Base-by-base conservation (phyloP, 352 stramenopile species). In the Phytophthora sp. region DNA sequence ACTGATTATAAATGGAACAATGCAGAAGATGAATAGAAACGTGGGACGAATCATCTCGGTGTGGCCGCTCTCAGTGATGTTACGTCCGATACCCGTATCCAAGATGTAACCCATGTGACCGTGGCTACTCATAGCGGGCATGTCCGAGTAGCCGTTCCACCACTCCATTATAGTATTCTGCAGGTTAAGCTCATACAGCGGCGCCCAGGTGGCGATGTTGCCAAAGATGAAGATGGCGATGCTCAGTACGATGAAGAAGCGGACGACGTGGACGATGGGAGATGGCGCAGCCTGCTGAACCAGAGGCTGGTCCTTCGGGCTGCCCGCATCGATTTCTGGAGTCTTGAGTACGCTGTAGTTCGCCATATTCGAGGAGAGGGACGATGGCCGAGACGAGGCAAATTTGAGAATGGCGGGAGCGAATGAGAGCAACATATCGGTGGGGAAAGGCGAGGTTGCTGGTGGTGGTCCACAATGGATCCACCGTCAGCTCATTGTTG, bases 21-120 rank as follows among this genome's bases (percentile, higher is more conserved):
- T 79, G 65, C 78, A 83, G 57, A 86, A 89, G 49, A 92, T 69
- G 29, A 89, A 72, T 42, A 92, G 71, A 60, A 85, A 92, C 13
- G 80, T 92, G 41, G 78, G 78, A 3, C 71, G 73, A 36, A 89
- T 67, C 73, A 92, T 88, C 65, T 92, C 84, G 7, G 73, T 85
- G 75, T 89, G 80, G 36, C 77, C 76, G n/a, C 56, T 73, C 64
- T 76, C 58, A 5, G 70, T 82, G 72, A 85, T 84, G 65, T 88
- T 79, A 33, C 79, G 79, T 23, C 71, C 69, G 21, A 77, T 49
- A 15, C 74, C 74, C 57, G 77, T 88, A 63, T 86, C 79, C 41
- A 82, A 63, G 57, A 84, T 67, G 50, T 72, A 66, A 57, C 64
- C 58, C 46, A 74, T 73, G 62, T 86, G 74, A 26, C 69, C 71